Evolutionary conservation across 768 basidiomycete genomes (phyloP), one percentile per base, ranked within the genome.

Genomic region (Hirschioporus abietinus): DNA sequence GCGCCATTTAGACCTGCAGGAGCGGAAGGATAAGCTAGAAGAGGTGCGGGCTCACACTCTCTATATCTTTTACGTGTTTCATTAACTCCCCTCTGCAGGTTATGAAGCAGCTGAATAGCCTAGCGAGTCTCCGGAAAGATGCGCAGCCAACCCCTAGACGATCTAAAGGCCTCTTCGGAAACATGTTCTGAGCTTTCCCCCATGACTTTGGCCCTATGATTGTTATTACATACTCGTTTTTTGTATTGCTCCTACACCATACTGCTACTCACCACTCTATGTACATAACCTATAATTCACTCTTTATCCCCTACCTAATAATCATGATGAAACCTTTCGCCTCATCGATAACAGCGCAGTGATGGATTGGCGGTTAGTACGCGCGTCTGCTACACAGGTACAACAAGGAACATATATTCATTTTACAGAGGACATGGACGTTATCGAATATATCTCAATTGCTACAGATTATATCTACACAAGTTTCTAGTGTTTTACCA

Each of bases 11-110:
- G 96, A 99, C 67, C 79, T 99, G 58, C 97, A 99, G 75, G 96
- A 95, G 66, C 84, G 97, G 58, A 99, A 99, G 73, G 96, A 99
- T 76, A 98, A 98, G 78, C 83, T 99, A 20, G 97, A 99, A 75
- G 93, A 96, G 84, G 93, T 91, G 69, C 68, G 76, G 70, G n/a
- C 27, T 24, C 34, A 35, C 5, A 12, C 12, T 30, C n/a, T 58
- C 7, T 15, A 64, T 42, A 63, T 63, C 8, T 67, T 30, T 52
- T 64, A 18, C 23, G 58, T 68, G 35, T 68, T 69, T 52, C 35
- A 7, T 30, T 72, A 20, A 67, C 60, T 57, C 7, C 15, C 26
- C n/a, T 3, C 12, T 66, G 0, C 71, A 94, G 92, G 94, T 96
- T 63, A 96, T 96, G 92, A 93, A 95, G 74, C 95, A 95, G 69